phyloP scores from a whole-genome alignment of 139 green algal species.

The Tetratostichococcus sp. region DNA sequence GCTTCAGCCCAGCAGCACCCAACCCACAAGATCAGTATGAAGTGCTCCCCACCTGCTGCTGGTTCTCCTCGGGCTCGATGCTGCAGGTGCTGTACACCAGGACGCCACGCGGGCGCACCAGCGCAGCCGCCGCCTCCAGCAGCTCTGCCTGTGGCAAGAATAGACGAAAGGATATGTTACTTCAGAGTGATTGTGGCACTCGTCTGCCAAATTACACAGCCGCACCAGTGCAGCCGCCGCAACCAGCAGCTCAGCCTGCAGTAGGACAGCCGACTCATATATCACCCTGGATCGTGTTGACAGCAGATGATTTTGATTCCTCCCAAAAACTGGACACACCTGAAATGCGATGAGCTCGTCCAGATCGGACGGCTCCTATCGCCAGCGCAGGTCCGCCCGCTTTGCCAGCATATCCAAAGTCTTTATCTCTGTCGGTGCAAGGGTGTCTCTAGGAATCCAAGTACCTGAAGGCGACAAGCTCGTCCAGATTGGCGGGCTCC shows the following conservation, averaged over 20 bases:
- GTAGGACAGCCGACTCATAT: too few relatives aligned
- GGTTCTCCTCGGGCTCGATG: constrained; percentile 65
- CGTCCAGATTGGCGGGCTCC: constrained; percentile 43
- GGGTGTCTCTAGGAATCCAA: constrained; percentile 7
- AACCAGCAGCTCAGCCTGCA: constrained; percentile 34
- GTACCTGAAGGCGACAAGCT: constrained; percentile 56
- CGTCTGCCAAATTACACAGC: too few relatives aligned
- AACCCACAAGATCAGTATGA: not conserved
- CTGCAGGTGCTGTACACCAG: constrained; percentile 90
- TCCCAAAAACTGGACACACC: constrained; percentile 15
- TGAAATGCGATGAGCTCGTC: constrained; percentile 46
- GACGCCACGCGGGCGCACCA: constrained; percentile 74
- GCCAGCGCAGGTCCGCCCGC: constrained; percentile 85
- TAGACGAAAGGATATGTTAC: not conserved
- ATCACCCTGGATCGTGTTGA: too few relatives aligned
- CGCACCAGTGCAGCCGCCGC: constrained; percentile 59
- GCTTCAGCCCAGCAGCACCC: constrained; percentile 28
- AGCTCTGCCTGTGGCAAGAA: constrained; percentile 49
- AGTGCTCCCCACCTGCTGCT: constrained; percentile 20
- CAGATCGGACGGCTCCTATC: constrained; percentile 54
- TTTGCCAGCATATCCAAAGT: constrained; percentile 81
- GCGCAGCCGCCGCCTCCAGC: constrained; percentile 54
- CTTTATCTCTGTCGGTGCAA: not conserved
- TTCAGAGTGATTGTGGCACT: too few relatives aligned
- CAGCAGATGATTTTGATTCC: not conserved